Base-by-base conservation (phyloP, 2,329 filamentous ascomycete species). In the Ophiocordyceps australis region DNA sequence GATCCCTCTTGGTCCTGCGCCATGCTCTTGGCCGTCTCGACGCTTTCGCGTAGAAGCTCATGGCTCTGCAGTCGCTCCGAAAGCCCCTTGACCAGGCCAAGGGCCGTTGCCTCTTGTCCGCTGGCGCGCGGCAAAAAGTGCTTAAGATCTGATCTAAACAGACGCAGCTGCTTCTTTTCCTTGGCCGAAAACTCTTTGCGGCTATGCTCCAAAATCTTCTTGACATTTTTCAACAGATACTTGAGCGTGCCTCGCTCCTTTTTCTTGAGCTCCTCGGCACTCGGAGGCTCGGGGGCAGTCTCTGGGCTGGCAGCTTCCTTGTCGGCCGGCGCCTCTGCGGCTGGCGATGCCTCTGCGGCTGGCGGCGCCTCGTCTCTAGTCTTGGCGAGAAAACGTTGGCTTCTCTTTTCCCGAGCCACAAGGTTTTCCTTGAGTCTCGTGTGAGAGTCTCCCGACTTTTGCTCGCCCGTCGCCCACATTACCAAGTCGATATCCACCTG, bases 401-500 rank as follows among this genome's bases (percentile, higher is more conserved):
- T 39, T 15, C 33, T 36, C 32, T 39, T 43, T 34, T 44, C 39
- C 13, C 36, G 34, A 10, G 31, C 33, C 8, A 41, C 37, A 7
- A 45, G 37, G 14, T 36, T 45, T 26, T 40, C 32, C n/a, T 35
- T 32, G 9, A 46, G 28, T 4, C 32, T 29, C 13, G n/a, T n/a
- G n/a, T n/a, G n/a, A n/a, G n/a, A n/a, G n/a, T n/a, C n/a, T n/a
- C 43, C 30, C 13, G 35, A 15, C 5, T 62, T 89, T 25, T 68
- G 65, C 15, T 66, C 63, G 30, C 89, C 89, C 2, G 85, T 93
- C 18, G 81, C 86, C 41, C 67, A 85, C 51, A 98, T 64, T 29
- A 98, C 89, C 39, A 75, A 72, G 20, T 93, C 81, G 19, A 79
- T 65, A 13, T 94, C 78, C 40, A 98, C 86, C 48, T 92, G 82